These are phyloP conservation scores for Penicillium bovifimosum DNA, from an alignment of 495 filamentous ascomycete species.

Conservation along the genomic window DNA sequence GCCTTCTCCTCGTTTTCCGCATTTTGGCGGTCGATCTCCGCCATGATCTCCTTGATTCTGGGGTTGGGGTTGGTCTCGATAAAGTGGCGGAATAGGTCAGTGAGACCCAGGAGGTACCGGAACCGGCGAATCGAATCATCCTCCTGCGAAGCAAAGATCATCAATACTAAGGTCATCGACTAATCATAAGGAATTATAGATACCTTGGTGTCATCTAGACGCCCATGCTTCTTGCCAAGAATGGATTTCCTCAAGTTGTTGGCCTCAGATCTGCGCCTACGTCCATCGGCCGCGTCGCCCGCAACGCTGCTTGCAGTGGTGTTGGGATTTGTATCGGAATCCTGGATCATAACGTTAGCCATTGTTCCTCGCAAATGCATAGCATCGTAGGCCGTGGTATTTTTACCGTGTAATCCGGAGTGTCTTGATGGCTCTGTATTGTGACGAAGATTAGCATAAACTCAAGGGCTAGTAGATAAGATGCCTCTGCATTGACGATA, in stretches of 20 bases:
- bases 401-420: slow-evolving; percentile 69
- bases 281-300: slow-evolving; percentile 72
- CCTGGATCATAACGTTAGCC: slow-evolving; percentile 35
- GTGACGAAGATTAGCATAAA: slow-evolving; percentile 5
- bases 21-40: slow-evolving; percentile 88
- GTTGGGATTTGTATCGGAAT: slow-evolving; percentile 89
- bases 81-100: slow-evolving; percentile 97
- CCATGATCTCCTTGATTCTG: slow-evolving; percentile 83
- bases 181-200: slow-evolving; percentile 2
- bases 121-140: slow-evolving; percentile 94
- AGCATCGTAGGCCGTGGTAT: not conserved
- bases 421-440: slow-evolving; percentile 67
- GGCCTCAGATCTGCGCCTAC: slow-evolving; percentile 77
- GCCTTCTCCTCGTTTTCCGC: slow-evolving; percentile 61
- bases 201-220: slow-evolving; percentile 87
- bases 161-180: not conserved
- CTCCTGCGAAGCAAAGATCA: slow-evolving; percentile 52
- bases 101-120: slow-evolving; percentile 90
- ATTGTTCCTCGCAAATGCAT: not conserved
- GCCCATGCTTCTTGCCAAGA: slow-evolving; percentile 90
- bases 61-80: slow-evolving; percentile 96
- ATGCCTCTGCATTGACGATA: no score
- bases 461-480: not conserved
- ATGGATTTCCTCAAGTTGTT: slow-evolving; percentile 83
- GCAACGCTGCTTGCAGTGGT: slow-evolving; percentile 84